Conservation (phyloP, 345 rosid genomes). For the Citropsis articulata region DNA sequence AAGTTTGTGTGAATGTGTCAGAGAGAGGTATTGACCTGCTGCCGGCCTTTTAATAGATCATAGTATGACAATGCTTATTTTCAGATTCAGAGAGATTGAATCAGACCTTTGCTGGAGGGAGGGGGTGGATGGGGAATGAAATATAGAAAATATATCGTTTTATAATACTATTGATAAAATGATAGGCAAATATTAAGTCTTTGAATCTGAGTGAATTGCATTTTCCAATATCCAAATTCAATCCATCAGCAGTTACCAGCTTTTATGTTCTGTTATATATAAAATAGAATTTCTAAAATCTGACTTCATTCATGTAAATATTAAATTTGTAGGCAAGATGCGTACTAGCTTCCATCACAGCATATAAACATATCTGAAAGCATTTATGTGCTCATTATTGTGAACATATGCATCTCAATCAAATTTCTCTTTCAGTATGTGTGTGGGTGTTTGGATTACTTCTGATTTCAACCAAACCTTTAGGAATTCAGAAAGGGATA, state of each 20-base stretch:
- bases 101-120: not conserved
- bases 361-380: not conserved
- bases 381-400: not conserved
- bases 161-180: conserved; percentile 1
- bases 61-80: not conserved
- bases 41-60: not conserved
- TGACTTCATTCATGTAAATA: not conserved
- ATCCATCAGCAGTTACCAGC: not conserved
- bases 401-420: conserved; percentile 9
- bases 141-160: not conserved
- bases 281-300: not conserved
- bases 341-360: not conserved
- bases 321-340: conserved; percentile 2
- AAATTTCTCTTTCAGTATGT: conserved; percentile 2
- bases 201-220: not conserved
- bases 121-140: not conserved
- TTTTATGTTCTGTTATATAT: not conserved
- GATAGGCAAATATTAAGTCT: not conserved
- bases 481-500: conserved; percentile 15
- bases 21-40: not conserved
- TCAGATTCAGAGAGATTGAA: not conserved
- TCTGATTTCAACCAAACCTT: not conserved
- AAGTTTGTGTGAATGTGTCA: not conserved
- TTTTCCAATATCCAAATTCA: not conserved
- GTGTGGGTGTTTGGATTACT: not conserved